Conservation (phyloP, 1,284 basidiomycete species). For the Ceratobasidium sp. region DNA sequence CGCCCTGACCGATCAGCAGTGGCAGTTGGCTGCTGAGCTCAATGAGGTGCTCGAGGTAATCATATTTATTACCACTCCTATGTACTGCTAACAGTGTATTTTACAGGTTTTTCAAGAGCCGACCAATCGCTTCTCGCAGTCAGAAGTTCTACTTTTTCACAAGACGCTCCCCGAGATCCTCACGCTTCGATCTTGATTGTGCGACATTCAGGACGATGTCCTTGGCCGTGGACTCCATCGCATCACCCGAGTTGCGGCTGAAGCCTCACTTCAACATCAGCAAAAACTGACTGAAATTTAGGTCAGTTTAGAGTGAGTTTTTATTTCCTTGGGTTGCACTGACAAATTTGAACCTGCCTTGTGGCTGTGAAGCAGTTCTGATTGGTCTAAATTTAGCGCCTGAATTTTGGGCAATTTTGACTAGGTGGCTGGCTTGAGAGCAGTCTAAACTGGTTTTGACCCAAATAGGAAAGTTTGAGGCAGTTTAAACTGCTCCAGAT, state of each 20-base stretch:
- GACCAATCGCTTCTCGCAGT: neutral
- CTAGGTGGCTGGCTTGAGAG: too few species aligned
- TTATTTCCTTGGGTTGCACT: too few species aligned
- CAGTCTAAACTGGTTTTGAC: too few species aligned
- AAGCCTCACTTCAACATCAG: neutral
- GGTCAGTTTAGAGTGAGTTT: too few species aligned
- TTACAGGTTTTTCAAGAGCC: slow-evolving; percentile 14
- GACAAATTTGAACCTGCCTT: too few species aligned
- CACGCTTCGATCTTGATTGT: neutral
- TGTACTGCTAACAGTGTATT: neutral
- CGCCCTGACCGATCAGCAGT: neutral
- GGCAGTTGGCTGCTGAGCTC: slow-evolving; percentile 4
- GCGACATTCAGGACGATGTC: neutral
- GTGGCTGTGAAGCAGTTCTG: too few species aligned
- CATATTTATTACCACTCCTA: too few species aligned
- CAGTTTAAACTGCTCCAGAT: too few species aligned
- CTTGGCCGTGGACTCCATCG: neutral
- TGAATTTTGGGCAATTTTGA: too few species aligned
- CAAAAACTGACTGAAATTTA: too few species aligned
- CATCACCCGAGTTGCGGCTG: neutral
- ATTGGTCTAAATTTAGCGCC: too few species aligned
- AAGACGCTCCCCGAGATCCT: neutral
- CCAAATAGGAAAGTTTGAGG: too few species aligned
- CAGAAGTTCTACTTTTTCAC: neutral
- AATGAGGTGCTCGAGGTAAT: neutral